Conservation (phyloP, 129 eudicot species). For the Ambrosia trifida region DNA sequence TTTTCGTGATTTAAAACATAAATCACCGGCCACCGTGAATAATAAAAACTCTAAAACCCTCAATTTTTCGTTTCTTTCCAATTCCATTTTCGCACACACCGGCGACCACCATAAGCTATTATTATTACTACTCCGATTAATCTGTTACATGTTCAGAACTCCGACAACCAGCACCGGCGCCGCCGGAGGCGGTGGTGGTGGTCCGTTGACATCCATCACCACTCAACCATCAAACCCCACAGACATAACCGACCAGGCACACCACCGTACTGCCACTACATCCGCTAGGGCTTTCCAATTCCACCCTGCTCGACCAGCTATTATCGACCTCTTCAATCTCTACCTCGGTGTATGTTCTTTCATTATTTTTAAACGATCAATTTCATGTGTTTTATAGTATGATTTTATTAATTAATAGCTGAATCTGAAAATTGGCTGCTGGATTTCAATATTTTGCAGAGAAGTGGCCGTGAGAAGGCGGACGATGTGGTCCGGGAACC, state of each 20-base stretch:
- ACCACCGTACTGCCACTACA: slow-evolving; percentile 33
- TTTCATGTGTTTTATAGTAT: slow-evolving; percentile 1
- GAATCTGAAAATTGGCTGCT: neutral
- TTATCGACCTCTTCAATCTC: slow-evolving; percentile 76
- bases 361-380: neutral
- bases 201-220: slow-evolving; percentile 37
- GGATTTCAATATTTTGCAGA: slow-evolving; percentile 42
- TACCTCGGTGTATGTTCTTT: slow-evolving; percentile 64
- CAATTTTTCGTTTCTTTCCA: neutral
- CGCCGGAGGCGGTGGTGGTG: slow-evolving; percentile 32
- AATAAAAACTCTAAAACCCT: slow-evolving; percentile 24
- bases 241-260: slow-evolving; percentile 37
- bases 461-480: slow-evolving; percentile 59
- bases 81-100: slow-evolving; percentile 2
- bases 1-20: neutral
- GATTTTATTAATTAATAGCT: neutral
- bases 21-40: slow-evolving; percentile 24
- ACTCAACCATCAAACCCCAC: slow-evolving; percentile 35
- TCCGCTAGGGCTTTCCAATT: slow-evolving; percentile 47
- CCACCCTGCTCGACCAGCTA: slow-evolving; percentile 72
- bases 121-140: slow-evolving; percentile 18
- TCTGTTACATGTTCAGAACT: slow-evolving; percentile 33
- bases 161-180: slow-evolving; percentile 31
- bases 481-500: slow-evolving; percentile 71
- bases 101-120: slow-evolving; percentile 5